Conservation (phyloP, 2,329 filamentous ascomycete genomes). For the Cyphellophora attinorum region DNA sequence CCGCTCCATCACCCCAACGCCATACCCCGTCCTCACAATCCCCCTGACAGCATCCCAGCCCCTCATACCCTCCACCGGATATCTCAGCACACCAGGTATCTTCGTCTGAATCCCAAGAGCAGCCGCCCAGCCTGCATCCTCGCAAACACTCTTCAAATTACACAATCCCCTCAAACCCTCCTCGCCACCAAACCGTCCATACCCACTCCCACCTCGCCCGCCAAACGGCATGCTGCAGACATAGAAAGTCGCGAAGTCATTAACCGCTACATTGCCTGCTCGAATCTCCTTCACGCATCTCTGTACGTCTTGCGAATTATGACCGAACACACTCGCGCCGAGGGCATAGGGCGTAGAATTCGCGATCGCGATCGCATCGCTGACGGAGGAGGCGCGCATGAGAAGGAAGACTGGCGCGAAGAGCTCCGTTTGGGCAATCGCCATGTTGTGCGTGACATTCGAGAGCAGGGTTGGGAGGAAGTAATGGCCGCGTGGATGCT, state of each 20-base stretch:
- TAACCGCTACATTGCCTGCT: conserved; percentile 86
- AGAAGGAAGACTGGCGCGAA: conserved; percentile 87
- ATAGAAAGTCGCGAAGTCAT: conserved; percentile 91
- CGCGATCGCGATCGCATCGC: conserved; percentile 64
- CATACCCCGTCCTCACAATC: conserved; percentile 15
- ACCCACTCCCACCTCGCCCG: conserved; percentile 69
- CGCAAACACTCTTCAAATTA: conserved; percentile 78
- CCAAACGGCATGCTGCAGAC: conserved; percentile 92
- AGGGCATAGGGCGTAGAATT: conserved; percentile 81
- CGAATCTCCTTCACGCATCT: conserved; percentile 59
- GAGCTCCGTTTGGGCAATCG: conserved; percentile 79
- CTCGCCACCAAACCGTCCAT: conserved; percentile 84
- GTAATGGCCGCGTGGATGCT: conserved; percentile 73
- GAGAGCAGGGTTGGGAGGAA: conserved; percentile 83
- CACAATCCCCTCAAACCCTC: conserved; percentile 79
- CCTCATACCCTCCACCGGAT: conserved; percentile 62
- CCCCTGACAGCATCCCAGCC: conserved; percentile 16
- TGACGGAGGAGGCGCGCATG: conserved; percentile 60
- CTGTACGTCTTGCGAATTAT: conserved; percentile 51
- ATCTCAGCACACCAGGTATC: conserved; percentile 72
- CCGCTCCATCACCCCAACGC: too few species aligned
- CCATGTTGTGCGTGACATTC: conserved; percentile 80
- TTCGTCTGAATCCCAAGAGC: conserved; percentile 59
- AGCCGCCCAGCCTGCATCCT: conserved; percentile 51
- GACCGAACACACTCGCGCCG: conserved; percentile 79